A percentile compares a stretch with the other conserved stretches of the same genome.
These are phyloP conservation scores for Linanthus parryae DNA, from an alignment of 148 eudicot species.

Conservation along the genomic window DNA sequence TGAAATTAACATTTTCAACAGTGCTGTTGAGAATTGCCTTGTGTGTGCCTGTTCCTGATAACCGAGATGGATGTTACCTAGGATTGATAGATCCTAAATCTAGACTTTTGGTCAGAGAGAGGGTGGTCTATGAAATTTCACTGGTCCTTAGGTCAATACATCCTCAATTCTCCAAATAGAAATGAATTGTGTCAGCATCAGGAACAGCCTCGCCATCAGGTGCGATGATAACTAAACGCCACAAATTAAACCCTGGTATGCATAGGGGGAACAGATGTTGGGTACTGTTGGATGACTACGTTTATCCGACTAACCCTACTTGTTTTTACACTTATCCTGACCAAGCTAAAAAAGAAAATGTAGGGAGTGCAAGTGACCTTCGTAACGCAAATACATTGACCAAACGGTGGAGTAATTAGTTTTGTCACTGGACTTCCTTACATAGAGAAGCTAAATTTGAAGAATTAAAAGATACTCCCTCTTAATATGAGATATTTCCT, in stretches of 20 bases:
- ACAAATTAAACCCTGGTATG: constrained; percentile 16
- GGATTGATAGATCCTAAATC: constrained; percentile 17
- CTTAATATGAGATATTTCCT: no score
- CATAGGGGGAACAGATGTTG: constrained; percentile 15
- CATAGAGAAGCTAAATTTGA: no score
- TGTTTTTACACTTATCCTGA: constrained; percentile 2
- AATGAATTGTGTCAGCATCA: constrained; percentile 12
- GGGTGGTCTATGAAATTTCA: constrained; percentile 2
- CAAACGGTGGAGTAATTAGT: no score
- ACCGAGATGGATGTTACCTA: no score
- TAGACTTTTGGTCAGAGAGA: constrained; percentile 10
- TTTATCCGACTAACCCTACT: constrained; percentile 19
- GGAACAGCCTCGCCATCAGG: constrained; percentile 7
- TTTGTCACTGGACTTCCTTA: no score
- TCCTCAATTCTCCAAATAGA: constrained; percentile 13
- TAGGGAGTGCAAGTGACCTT: constrained; percentile 3
- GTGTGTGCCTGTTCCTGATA: no score
- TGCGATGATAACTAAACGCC: constrained; percentile 17
- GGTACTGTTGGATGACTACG: constrained; percentile 15
- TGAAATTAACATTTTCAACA: no score
- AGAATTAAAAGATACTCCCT: no score
- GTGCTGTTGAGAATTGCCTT: no score
- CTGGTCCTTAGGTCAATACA: constrained; percentile 13
- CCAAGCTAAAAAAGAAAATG: constrained; percentile 14
- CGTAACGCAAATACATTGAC: constrained; percentile 7